phyloP scores from a whole-genome alignment of 2,329 filamentous ascomycete genomes.

The Aspergillus ruber region DNA sequence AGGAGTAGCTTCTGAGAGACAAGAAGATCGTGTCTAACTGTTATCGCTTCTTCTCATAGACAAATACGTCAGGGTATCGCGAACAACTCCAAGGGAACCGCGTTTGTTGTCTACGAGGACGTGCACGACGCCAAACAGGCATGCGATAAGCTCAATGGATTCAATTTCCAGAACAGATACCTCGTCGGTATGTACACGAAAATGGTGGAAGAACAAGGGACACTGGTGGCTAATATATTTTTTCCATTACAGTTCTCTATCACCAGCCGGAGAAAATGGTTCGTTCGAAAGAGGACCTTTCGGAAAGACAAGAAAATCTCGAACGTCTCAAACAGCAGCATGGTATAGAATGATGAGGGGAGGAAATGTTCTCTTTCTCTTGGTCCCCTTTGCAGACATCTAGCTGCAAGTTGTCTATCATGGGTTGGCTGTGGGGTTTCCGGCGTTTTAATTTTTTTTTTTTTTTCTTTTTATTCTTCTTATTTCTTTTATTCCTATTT shows the following conservation, averaged over 20 bases:
- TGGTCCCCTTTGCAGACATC: slow-evolving; percentile 28
- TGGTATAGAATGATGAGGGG: slow-evolving; percentile 79
- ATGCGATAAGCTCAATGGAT: slow-evolving; percentile 99
- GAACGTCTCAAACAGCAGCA: slow-evolving; percentile 97
- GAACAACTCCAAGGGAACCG: slow-evolving; percentile 94
- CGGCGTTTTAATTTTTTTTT: slow-evolving; percentile 27
- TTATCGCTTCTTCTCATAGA: slow-evolving; percentile 43
- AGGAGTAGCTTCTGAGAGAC: slow-evolving; percentile 4
- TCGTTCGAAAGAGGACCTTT: slow-evolving; percentile 87
- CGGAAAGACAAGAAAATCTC: slow-evolving; percentile 91
- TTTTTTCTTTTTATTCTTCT: background rate
- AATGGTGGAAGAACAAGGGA: background rate
- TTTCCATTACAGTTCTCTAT: slow-evolving; percentile 53
- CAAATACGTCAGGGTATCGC: slow-evolving; percentile 98
- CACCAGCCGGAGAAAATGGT: slow-evolving; percentile 73
- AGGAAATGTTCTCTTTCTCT: slow-evolving; percentile 23
- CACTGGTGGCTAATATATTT: slow-evolving; percentile 20
- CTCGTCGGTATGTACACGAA: slow-evolving; percentile 70
- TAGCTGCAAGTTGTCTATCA: slow-evolving; percentile 25
- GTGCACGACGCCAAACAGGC: slow-evolving; percentile 98
- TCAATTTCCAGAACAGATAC: slow-evolving; percentile 99
- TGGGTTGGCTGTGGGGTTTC: slow-evolving; percentile 35
- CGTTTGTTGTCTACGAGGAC: slow-evolving; percentile 99
- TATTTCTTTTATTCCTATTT: slow-evolving; percentile 15
- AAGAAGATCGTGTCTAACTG: slow-evolving; percentile 1